A percentile compares a stretch with the other conserved stretches of the same genome.
phyloP scores from a whole-genome alignment of 2,329 filamentous ascomycete genomes.

The Pseudogymnoascus sp. region DNA sequence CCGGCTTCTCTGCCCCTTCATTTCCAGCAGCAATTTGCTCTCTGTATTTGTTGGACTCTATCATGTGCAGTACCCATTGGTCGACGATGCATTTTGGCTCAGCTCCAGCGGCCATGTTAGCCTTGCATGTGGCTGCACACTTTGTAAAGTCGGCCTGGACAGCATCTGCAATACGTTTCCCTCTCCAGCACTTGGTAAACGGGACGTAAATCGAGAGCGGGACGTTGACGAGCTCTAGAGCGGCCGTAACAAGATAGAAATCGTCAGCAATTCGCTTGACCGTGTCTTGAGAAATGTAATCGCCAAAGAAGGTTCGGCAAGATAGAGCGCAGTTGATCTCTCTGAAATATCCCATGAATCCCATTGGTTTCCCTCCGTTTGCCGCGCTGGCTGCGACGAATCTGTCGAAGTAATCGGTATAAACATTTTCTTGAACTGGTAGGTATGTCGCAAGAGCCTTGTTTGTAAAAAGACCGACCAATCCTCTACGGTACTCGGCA shows the following conservation, averaged over 20 bases:
- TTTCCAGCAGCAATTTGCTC: constrained; percentile 55
- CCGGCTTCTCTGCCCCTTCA: constrained; percentile 34
- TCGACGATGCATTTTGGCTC: constrained; percentile 67
- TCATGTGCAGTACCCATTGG: constrained; percentile 67
- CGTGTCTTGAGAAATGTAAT: constrained; percentile 65
- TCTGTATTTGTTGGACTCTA: constrained; percentile 60
- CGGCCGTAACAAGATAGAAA: constrained; percentile 70
- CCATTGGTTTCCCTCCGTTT: constrained; percentile 47
- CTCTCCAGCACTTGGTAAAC: constrained; percentile 68
- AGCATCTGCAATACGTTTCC: constrained; percentile 66
- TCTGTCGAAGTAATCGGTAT: constrained; percentile 59
- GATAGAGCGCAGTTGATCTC: constrained; percentile 73
- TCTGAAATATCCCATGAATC: constrained; percentile 66
- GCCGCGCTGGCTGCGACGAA: constrained; percentile 53
- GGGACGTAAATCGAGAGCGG: constrained; percentile 62
- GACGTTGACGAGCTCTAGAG: constrained; percentile 73
- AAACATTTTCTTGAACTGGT: constrained; percentile 65
- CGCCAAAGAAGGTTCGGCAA: constrained; percentile 70
- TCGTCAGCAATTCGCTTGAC: constrained; percentile 71
- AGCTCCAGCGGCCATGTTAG: constrained; percentile 62
- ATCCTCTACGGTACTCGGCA: constrained; percentile 68
- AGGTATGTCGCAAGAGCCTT: constrained; percentile 64
- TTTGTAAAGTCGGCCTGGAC: constrained; percentile 62
- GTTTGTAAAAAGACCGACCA: constrained; percentile 68
- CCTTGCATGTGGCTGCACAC: constrained; percentile 64